Evolutionary conservation across 176 grass and related monocot species (phyloP).

Genomic region (Chloris gayana): DNA sequence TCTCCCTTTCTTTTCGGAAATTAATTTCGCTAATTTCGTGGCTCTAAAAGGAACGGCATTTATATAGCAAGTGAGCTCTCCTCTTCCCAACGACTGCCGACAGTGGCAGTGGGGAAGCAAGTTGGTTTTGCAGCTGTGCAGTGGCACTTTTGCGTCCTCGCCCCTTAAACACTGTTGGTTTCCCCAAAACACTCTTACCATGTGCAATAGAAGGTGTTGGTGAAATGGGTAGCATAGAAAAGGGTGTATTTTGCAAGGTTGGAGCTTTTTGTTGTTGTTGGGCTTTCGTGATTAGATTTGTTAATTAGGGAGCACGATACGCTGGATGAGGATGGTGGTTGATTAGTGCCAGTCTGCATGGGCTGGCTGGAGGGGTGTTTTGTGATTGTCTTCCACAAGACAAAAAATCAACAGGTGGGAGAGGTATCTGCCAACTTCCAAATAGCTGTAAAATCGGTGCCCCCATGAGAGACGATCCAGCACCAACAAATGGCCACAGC

Average conservation of each 20-base stretch:
- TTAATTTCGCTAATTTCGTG: conserved; percentile 45
- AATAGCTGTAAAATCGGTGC: conserved; percentile 49
- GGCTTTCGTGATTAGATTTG: conserved; percentile 30
- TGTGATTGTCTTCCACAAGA: conserved; percentile 24
- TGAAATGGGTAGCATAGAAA: fast-evolving
- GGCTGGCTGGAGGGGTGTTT: conserved; percentile 31
- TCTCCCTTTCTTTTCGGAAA: not conserved
- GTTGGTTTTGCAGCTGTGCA: not conserved
- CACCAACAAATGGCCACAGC: not conserved
- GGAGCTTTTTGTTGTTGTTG: not conserved
- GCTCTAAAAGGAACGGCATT: conserved; percentile 4
- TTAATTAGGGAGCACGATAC: conserved; percentile 32
- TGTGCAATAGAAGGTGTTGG: fast-evolving
- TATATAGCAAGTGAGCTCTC: conserved; percentile 40
- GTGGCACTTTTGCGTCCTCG: not conserved
- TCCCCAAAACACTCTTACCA: fast-evolving
- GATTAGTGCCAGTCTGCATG: conserved; percentile 65
- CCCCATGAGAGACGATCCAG: not conserved
- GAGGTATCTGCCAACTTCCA: conserved; percentile 46
- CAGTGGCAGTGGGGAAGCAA: conserved; percentile 38
- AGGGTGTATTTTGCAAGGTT: not conserved
- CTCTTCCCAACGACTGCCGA: conserved; percentile 49
- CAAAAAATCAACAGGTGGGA: conserved; percentile 40
- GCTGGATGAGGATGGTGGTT: conserved; percentile 48
- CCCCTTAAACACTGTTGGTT: fast-evolving